These are phyloP conservation scores for Biscutella laevigata DNA, from an alignment of 441 rosid species.

Conservation along the genomic window DNA sequence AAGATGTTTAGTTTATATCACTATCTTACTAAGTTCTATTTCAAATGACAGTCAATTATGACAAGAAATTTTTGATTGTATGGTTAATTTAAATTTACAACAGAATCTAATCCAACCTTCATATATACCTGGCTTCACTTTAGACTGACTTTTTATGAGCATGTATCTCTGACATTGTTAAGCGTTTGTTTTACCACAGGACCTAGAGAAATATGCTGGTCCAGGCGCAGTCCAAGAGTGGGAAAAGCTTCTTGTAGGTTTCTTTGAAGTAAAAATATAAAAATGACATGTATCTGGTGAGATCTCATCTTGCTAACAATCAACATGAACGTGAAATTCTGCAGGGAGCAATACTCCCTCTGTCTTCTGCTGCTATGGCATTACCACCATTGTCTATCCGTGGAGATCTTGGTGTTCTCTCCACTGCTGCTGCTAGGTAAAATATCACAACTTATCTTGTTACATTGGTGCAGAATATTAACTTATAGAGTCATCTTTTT, in stretches of 20 bases:
- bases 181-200: slow-evolving; percentile 33
- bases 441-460: neutral
- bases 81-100: neutral
- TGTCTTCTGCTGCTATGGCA: slow-evolving; percentile 88
- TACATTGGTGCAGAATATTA: neutral
- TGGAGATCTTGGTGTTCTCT: slow-evolving; percentile 76
- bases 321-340: slow-evolving; percentile 14
- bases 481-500: neutral
- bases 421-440: slow-evolving; percentile 81
- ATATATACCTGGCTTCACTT: neutral
- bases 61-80: neutral
- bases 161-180: neutral
- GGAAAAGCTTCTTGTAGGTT: slow-evolving; percentile 87
- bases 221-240: slow-evolving; percentile 69
- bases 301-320: slow-evolving; percentile 21
- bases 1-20: neutral
- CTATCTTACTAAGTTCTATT: neutral
- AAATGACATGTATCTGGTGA: slow-evolving; percentile 12
- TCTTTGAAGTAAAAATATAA: no score
- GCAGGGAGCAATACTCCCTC: slow-evolving; percentile 89
- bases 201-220: slow-evolving; percentile 75
- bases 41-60: neutral
- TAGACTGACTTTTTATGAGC: neutral
- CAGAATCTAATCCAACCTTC: neutral
- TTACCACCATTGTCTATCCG: slow-evolving; percentile 84